A percentile compares a stretch with the other conserved stretches of the same genome.
phyloP scores from a whole-genome alignment of 106 monocot species.

The Platanthera zijinensis region DNA sequence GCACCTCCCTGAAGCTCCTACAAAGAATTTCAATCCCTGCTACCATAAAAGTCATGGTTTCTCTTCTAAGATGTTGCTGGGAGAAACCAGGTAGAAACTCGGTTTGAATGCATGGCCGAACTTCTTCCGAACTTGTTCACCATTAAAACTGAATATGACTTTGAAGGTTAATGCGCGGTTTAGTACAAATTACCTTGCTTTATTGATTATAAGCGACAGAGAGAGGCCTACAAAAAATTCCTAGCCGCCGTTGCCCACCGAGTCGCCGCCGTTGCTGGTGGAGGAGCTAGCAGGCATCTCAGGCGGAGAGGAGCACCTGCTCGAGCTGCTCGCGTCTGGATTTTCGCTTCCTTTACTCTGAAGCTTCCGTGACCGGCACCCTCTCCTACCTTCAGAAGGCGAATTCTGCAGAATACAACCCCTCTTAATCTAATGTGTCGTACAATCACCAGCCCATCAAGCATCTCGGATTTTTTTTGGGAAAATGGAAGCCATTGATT shows the following conservation, averaged over 20 bases:
- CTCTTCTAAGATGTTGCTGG: no score
- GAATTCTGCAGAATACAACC: slow-evolving; percentile 25
- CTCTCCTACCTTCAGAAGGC: slow-evolving; percentile 32
- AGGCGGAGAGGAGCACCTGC: slow-evolving; percentile 41
- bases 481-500: background rate
- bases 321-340: slow-evolving; percentile 34
- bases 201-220: no score
- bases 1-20: no score
- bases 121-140: no score
- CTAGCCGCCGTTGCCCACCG: slow-evolving; percentile 19
- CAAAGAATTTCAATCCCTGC: no score
- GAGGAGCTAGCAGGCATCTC: slow-evolving; percentile 34
- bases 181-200: no score
- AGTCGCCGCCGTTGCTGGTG: slow-evolving; percentile 33
- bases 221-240: background rate
- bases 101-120: no score
- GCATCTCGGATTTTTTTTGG: background rate
- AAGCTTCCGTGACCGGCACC: slow-evolving; percentile 15
- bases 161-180: no score
- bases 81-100: no score
- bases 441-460: background rate
- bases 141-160: no score
- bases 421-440: background rate
- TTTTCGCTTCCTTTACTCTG: slow-evolving; percentile 14
- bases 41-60: no score